phyloP scores from a whole-genome alignment of 208 protist genomes.

The Acanthamoeba sp. region DNA sequence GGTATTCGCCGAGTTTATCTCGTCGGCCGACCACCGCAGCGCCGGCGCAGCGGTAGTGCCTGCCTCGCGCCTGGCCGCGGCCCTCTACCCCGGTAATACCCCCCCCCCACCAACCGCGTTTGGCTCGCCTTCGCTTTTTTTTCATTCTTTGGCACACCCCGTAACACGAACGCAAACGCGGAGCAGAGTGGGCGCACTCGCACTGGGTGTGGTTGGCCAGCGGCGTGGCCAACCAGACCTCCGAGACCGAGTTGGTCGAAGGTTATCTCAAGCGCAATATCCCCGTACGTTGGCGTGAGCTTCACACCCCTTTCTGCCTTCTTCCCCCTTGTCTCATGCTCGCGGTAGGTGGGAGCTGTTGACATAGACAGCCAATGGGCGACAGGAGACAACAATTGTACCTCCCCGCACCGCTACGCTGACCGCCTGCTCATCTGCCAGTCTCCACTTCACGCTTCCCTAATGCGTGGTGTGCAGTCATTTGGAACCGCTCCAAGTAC shows the following conservation, averaged over 20 bases:
- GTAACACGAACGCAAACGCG: too few species aligned
- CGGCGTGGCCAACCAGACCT: constrained; percentile 34
- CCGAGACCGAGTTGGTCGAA: constrained; percentile 17
- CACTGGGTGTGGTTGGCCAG: constrained; percentile 78
- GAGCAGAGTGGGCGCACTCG: constrained; percentile 74
- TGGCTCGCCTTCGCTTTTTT: neutral
- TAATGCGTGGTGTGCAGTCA: neutral
- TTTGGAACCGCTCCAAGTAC: constrained; percentile 48
- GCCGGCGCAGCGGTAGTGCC: neutral
- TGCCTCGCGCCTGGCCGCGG: neutral
- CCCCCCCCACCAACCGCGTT: neutral
- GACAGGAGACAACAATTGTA: constrained; percentile 76
- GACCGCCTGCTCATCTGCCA: neutral
- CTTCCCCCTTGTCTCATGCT: neutral
- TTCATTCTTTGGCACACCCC: neutral
- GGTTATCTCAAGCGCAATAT: constrained; percentile 58
- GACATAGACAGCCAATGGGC: constrained; percentile 76
- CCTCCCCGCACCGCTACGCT: too few species aligned
- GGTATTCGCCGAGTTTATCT: neutral
- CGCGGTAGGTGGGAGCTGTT: constrained; percentile 60
- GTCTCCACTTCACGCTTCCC: neutral
- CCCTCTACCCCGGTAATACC: constrained; percentile 21
- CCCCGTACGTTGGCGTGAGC: neutral
- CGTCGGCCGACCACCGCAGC: neutral
- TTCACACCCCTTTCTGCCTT: neutral